Conservation (phyloP, 106 monocot species). For the Dendrobium officinale region DNA sequence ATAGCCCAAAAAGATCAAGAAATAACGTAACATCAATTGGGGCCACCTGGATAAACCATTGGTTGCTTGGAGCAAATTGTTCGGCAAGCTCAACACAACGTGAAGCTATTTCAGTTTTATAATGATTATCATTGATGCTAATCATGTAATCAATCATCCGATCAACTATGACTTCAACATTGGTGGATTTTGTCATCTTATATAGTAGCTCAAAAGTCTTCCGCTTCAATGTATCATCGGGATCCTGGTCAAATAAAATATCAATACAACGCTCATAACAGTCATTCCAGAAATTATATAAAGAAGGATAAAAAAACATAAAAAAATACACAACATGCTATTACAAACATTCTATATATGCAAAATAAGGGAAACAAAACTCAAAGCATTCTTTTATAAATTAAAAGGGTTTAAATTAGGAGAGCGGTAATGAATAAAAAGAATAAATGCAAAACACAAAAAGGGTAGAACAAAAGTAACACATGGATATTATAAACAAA, state of each 20-base stretch:
- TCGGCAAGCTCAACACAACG: constrained; percentile 99
- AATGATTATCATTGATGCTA: constrained; percentile 83
- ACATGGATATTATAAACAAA: neutral
- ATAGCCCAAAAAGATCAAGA: neutral
- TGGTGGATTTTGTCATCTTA: constrained; percentile 96
- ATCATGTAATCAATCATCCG: constrained; percentile 99
- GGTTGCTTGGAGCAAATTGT: constrained; percentile 97
- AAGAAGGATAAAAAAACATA: neutral
- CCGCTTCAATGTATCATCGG: constrained; percentile 92
- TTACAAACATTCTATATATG: neutral
- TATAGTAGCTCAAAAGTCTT: constrained; percentile 97
- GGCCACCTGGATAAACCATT: constrained; percentile 96
- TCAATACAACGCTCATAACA: neutral
- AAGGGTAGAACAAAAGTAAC: neutral
- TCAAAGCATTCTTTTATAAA: neutral
- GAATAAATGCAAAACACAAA: neutral
- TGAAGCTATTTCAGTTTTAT: constrained; percentile 97
- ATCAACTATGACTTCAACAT: constrained; percentile 99
- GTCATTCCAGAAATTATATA: neutral
- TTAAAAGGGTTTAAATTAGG: neutral
- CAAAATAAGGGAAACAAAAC: neutral
- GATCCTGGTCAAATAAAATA: constrained; percentile 49
- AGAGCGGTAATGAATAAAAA: neutral
- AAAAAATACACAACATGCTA: neutral
- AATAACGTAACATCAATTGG: constrained; percentile 1